These are phyloP conservation scores for Dictyostelium brefeldianum DNA, from an alignment of 78 protist species.

Conservation along the genomic window DNA sequence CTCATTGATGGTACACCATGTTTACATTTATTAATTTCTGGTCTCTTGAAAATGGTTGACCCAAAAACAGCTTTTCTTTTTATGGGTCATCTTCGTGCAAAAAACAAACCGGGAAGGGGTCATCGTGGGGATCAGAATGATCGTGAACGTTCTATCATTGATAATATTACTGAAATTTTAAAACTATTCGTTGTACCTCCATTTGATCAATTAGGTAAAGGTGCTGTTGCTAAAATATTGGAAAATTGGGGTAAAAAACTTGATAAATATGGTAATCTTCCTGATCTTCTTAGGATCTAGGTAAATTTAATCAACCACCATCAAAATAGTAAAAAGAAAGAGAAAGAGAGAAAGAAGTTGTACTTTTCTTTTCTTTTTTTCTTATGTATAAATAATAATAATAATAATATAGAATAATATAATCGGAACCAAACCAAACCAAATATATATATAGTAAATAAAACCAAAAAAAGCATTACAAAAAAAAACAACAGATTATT, in stretches of 20 bases:
- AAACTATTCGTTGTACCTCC: slow-evolving; percentile 77
- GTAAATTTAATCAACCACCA: no score
- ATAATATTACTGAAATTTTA: slow-evolving; percentile 66
- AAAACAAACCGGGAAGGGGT: slow-evolving; percentile 55
- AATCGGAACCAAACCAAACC: no score
- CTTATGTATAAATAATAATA: no score
- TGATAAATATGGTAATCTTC: slow-evolving; percentile 75
- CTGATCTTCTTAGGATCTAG: slow-evolving; percentile 58
- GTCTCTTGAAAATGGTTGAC: slow-evolving; percentile 74
- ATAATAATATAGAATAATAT: not conserved
- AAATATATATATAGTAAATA: no score
- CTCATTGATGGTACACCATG: slow-evolving; percentile 71
- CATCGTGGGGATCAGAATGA: slow-evolving; percentile 79
- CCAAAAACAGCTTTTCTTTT: slow-evolving; percentile 76
- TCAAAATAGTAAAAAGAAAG: no score
- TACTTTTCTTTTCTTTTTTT: no score
- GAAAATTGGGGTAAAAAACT: slow-evolving; percentile 81
- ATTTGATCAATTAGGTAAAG: slow-evolving; percentile 79
- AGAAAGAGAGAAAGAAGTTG: no score
- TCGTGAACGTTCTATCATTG: slow-evolving; percentile 59
- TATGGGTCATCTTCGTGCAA: slow-evolving; percentile 80
- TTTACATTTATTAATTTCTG: slow-evolving; percentile 58
- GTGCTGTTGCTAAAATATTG: slow-evolving; percentile 53
- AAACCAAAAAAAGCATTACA: no score
- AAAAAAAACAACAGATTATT: no score